A percentile compares a stretch with the other conserved stretches of the same genome.
These are phyloP conservation scores for Colletotrichum sp. DNA, from an alignment of 2,329 filamentous ascomycete genomes.

Conservation along the genomic window DNA sequence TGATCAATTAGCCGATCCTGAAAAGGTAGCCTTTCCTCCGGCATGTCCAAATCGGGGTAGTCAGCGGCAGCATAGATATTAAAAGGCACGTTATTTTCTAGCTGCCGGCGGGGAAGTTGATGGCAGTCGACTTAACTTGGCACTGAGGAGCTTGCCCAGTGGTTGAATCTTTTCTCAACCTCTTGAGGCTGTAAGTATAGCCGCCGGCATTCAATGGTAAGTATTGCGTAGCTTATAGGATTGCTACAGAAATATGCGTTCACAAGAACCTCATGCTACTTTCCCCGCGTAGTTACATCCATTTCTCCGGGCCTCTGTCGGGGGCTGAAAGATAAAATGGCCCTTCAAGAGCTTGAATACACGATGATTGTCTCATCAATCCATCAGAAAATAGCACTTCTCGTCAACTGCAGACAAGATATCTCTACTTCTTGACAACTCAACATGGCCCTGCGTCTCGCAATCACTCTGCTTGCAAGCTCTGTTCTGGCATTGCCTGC, in stretches of 20 bases:
- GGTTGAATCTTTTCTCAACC: background rate
- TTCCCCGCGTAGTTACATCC: background rate
- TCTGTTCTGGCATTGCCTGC: slow-evolving; percentile 37
- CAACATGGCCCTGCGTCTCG: background rate
- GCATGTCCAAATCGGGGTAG: background rate
- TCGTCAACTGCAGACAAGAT: background rate
- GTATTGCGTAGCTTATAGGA: background rate
- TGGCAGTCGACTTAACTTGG: background rate
- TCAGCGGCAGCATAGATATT: background rate
- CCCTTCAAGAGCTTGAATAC: background rate
- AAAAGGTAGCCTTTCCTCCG: background rate
- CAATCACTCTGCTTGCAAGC: slow-evolving; percentile 31
- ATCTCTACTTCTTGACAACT: background rate
- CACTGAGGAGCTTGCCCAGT: background rate
- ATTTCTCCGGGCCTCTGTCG: background rate
- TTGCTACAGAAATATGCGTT: background rate
- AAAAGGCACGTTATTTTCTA: background rate
- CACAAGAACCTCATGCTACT: background rate
- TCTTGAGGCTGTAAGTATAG: background rate
- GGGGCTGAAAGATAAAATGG: background rate
- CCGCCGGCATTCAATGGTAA: background rate
- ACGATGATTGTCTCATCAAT: background rate
- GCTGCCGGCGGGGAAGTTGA: background rate
- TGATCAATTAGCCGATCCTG: background rate
- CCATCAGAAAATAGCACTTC: background rate